Evolutionary conservation across 345 rosid species (phyloP).

Genomic region (Eucalyptus cloeziana): DNA sequence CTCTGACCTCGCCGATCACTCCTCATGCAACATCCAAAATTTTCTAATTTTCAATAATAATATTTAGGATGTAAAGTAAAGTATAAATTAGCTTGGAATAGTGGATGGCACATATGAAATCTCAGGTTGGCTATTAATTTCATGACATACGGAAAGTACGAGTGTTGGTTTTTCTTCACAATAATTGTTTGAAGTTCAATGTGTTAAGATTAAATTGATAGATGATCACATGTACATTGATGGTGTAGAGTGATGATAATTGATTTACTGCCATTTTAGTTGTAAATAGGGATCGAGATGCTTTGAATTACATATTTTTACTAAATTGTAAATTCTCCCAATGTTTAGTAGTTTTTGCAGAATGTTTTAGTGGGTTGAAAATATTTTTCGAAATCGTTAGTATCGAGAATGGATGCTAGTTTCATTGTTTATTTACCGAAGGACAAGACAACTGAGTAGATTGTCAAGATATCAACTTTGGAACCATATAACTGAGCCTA

Average conservation of each 20-base stretch:
- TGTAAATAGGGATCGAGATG: background rate
- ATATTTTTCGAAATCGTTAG: fast-evolving
- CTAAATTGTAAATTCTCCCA: background rate
- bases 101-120: too few species aligned
- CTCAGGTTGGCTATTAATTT: background rate
- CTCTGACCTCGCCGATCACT: fast-evolving
- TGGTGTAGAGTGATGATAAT: background rate
- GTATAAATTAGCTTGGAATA: background rate
- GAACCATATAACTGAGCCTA: background rate
- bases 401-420: fast-evolving
- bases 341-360: background rate
- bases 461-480: background rate
- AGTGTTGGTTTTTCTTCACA: background rate
- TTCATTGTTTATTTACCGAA: background rate
- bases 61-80: background rate
- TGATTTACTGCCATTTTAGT: background rate
- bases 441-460: background rate
- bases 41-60: background rate
- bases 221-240: background rate
- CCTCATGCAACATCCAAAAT: background rate
- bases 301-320: background rate
- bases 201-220: background rate
- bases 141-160: fast-evolving
- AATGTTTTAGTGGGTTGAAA: background rate
- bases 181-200: background rate